Evolutionary conservation across 2,329 filamentous ascomycete genomes (phyloP).

Genomic region (Colletotrichum sp.): DNA sequence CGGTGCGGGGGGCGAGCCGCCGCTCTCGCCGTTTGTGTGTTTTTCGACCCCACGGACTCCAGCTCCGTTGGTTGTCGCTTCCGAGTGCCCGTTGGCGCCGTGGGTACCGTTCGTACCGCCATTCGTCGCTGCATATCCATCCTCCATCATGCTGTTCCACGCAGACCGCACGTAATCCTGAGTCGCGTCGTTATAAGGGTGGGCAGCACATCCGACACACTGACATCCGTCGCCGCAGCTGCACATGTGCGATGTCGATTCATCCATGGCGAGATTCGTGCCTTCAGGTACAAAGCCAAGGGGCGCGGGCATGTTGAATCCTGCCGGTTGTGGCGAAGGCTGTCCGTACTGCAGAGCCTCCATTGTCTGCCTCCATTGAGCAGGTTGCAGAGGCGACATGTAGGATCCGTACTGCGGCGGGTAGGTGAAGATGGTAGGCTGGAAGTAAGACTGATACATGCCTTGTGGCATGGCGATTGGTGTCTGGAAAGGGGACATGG

Average conservation of each 20-base stretch:
- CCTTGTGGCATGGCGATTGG: slow-evolving; percentile 41
- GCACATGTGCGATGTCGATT: slow-evolving; percentile 50
- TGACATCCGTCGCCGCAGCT: slow-evolving; percentile 70
- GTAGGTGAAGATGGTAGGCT: slow-evolving; percentile 56
- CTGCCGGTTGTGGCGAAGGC: slow-evolving; percentile 28
- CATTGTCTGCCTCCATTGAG: slow-evolving; percentile 57
- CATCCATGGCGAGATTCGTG: slow-evolving; percentile 26
- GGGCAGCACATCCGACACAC: slow-evolving; percentile 71
- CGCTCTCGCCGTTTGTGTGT: background rate
- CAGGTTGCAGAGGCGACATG: slow-evolving; percentile 59
- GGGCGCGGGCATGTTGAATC: background rate
- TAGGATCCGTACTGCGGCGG: slow-evolving; percentile 60
- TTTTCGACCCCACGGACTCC: background rate
- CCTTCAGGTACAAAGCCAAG: slow-evolving; percentile 1
- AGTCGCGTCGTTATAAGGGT: slow-evolving; percentile 71
- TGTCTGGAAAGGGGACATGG: slow-evolving; percentile 39
- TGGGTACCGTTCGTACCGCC: slow-evolving; percentile 20
- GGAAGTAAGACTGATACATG: slow-evolving; percentile 45
- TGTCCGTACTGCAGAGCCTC: slow-evolving; percentile 43
- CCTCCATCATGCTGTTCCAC: slow-evolving; percentile 45
- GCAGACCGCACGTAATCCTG: slow-evolving; percentile 57
- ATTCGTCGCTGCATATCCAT: slow-evolving; percentile 29
- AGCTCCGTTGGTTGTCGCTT: slow-evolving; percentile 2
- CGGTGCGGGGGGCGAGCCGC: slow-evolving; percentile 40
- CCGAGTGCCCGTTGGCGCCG: slow-evolving; percentile 22